phyloP scores from a whole-genome alignment of 148 eudicot species.

The Nyssa sinensis region DNA sequence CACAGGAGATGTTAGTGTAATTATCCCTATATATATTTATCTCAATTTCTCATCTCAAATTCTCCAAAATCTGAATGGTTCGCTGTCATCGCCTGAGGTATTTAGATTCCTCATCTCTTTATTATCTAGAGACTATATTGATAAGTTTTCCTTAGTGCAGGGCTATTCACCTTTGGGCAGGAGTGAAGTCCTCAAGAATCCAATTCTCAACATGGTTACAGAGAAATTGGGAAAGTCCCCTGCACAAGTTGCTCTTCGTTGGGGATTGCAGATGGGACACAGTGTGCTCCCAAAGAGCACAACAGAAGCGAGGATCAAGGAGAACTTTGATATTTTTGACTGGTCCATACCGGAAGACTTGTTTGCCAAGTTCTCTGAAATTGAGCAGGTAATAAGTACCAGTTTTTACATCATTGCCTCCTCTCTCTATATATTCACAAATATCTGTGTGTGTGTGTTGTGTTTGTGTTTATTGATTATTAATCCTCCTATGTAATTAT shows the following conservation, averaged over 20 bases:
- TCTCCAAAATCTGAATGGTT: too few species aligned
- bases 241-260: slow-evolving; percentile 80
- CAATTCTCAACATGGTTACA: slow-evolving; percentile 50
- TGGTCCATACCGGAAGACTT: slow-evolving; percentile 79
- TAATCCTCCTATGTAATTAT: too few species aligned
- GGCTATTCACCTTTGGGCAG: slow-evolving; percentile 79
- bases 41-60: too few species aligned
- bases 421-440: too few species aligned
- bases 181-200: slow-evolving; percentile 58
- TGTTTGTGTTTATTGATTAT: too few species aligned
- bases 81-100: too few species aligned
- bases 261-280: slow-evolving; percentile 86
- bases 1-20: too few species aligned
- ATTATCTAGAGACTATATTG: too few species aligned
- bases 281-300: slow-evolving; percentile 81
- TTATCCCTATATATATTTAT: too few species aligned
- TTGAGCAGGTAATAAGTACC: slow-evolving; percentile 79
- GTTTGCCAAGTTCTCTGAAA: slow-evolving; percentile 59
- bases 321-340: slow-evolving; percentile 55
- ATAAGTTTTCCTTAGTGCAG: slow-evolving; percentile 30
- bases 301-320: slow-evolving; percentile 60
- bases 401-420: too few species aligned
- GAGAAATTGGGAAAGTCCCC: slow-evolving; percentile 74
- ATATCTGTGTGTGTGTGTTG: too few species aligned
- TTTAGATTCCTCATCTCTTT: too few species aligned